Evolutionary conservation across 2,329 filamentous ascomycete genomes (phyloP).

Genomic region (Coniochaeta sp.): DNA sequence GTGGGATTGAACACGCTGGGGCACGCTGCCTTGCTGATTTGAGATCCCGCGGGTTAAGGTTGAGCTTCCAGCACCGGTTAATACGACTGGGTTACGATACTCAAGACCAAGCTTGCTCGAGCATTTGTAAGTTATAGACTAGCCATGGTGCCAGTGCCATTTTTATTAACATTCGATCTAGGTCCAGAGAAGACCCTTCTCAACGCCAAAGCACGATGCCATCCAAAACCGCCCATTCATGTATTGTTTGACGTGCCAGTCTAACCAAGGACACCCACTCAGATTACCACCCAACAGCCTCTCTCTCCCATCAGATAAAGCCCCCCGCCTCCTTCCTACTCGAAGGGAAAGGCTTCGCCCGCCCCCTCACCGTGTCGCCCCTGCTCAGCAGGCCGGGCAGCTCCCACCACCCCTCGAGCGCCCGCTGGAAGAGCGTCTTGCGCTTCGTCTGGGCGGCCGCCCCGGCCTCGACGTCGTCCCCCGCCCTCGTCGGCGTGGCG

Average conservation of each 20-base stretch:
- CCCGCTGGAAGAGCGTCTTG: conserved; percentile 37
- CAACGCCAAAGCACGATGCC: neutral
- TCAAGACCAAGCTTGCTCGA: neutral
- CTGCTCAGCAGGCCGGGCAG: conserved; percentile 30
- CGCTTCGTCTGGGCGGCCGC: conserved; percentile 26
- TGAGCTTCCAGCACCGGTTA: no score
- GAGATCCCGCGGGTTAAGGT: neutral
- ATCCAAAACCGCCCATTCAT: neutral
- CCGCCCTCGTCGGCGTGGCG: neutral
- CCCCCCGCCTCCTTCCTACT: neutral
- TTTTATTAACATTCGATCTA: neutral
- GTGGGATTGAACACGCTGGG: conserved; percentile 26
- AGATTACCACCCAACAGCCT: neutral
- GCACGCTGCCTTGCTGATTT: conserved; percentile 16
- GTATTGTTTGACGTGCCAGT: no score
- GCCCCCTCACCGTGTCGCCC: conserved; percentile 22
- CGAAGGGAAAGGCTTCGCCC: conserved; percentile 14
- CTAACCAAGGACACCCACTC: no score
- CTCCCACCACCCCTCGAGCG: conserved; percentile 49
- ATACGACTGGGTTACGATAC: no score
- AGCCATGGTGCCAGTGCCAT: neutral
- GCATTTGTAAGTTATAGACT: neutral
- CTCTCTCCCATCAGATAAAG: neutral
- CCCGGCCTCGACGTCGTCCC: conserved; percentile 8
- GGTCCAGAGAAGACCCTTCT: neutral